phyloP scores from a whole-genome alignment of 2,329 filamentous ascomycete species.

The Alternaria infectoria region DNA sequence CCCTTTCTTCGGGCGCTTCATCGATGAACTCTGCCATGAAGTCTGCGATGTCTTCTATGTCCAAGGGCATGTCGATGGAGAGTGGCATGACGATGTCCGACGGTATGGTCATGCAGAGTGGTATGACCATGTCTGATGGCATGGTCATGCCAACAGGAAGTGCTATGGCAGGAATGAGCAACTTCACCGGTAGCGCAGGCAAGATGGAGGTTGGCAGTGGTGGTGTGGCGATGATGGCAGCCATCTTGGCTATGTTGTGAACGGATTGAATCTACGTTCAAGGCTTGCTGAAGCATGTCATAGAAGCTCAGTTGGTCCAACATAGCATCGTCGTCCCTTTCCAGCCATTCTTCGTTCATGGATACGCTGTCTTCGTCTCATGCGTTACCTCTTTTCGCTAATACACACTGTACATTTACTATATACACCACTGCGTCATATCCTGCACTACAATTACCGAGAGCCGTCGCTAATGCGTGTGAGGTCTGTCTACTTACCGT shows the following conservation, averaged over 20 bases:
- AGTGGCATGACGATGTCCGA: slow-evolving; percentile 47
- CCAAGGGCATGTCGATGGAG: slow-evolving; percentile 30
- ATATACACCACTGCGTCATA: background rate
- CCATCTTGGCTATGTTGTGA: slow-evolving; percentile 16
- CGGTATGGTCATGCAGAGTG: slow-evolving; percentile 22
- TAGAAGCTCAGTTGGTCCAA: background rate
- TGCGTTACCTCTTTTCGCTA: background rate
- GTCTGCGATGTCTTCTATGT: slow-evolving; percentile 46
- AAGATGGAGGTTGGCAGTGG: slow-evolving; percentile 4
- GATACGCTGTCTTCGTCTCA: background rate
- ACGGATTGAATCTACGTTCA: background rate
- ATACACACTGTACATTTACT: background rate
- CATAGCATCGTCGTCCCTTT: background rate
- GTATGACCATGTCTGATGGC: background rate
- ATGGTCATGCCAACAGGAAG: slow-evolving; percentile 9
- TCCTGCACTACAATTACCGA: background rate
- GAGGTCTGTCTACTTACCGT: background rate
- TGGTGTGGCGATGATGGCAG: slow-evolving; percentile 14
- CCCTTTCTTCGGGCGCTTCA: background rate
- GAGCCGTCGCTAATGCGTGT: background rate
- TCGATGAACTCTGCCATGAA: slow-evolving; percentile 23
- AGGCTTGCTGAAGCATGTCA: background rate
- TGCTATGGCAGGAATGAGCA: slow-evolving; percentile 36
- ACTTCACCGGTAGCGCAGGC: slow-evolving; percentile 11
- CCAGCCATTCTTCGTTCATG: background rate